These are phyloP conservation scores for Ballota nigra DNA, from an alignment of 257 asterid genomes.

Conservation along the genomic window DNA sequence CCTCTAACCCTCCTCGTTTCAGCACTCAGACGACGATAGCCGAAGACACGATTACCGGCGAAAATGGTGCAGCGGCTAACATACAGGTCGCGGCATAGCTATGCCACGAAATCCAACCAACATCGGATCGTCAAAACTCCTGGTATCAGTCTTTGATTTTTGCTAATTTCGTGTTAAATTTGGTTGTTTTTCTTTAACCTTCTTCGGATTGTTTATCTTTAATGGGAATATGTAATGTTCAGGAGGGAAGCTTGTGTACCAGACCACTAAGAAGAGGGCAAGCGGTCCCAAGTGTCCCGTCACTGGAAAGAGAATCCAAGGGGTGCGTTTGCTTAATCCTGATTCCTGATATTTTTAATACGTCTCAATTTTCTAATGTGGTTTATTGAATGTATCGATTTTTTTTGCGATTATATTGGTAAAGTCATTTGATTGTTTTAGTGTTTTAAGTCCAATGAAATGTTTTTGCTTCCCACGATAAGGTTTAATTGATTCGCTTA, in stretches of 20 bases:
- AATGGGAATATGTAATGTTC: background rate
- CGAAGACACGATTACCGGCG: background rate
- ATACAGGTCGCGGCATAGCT: conserved; percentile 43
- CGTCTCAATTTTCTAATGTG: background rate
- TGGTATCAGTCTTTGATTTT: conserved; percentile 8
- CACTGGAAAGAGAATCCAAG: conserved; percentile 66
- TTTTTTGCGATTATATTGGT: background rate
- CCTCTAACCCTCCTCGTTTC: background rate
- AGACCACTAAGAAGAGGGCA: too few relatives aligned
- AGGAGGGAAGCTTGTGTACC: too few relatives aligned
- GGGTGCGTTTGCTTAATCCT: conserved; percentile 32
- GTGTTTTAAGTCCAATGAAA: background rate
- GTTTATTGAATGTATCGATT: background rate
- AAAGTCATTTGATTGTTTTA: background rate
- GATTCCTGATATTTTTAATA: background rate
- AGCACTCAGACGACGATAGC: background rate
- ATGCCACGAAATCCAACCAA: conserved; percentile 49
- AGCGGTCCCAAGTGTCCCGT: conserved; percentile 68
- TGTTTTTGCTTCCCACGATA: background rate
- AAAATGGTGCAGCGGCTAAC: conserved; percentile 50
- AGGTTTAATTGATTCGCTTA: background rate
- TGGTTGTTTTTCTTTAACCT: background rate
- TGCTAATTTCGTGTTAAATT: background rate
- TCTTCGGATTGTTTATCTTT: background rate
- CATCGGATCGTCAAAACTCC: conserved; percentile 47